Evolutionary conservation across 2,329 filamentous ascomycete genomes (phyloP), one percentile per base, ranked within the genome.

Genomic region (Diaporthe sp.): DNA sequence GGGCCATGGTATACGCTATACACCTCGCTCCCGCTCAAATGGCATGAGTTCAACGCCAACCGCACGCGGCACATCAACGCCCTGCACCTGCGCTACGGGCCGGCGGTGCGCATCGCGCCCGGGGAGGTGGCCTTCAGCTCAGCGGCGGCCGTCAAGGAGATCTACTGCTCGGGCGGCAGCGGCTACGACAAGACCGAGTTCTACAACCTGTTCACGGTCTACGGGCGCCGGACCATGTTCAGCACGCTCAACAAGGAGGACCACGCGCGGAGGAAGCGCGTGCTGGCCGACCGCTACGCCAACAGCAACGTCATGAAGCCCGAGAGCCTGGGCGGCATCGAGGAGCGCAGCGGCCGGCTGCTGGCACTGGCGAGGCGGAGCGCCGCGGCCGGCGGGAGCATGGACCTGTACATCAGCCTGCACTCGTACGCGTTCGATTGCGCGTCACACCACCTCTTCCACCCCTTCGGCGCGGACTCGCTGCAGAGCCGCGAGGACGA

Each of bases 371-470:
- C 91, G 76, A 81, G 83, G 39, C 84, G 84, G 42, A 86, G 87
- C 2, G 81, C 83, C 0, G 34, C 20, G 17, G 47, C 22, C n/a
- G 84, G 85, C 22, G 82, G 81, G 6, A 88, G 86, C 67, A 82
- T 92, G 5, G 92, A 94, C 82, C 83, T 93, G 15, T 94, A 92
- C 84, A 92, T 93, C 81, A 85, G 83, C 31, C 84, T 94, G 2
- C 92, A 94, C 77, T 89, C 92, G 37, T 94, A 92, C 80, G 92
- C 92, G 0, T 90, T 93, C 72, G 92, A 94, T 80, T 93, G 92
- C 79, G 88, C 91, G 39, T 92, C 92, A 0, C 90, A 93, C 79
- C 92, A 93, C 78, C 86, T 94, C n/a, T 93, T 94, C 80, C 90
- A 92, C 73, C 92, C 92, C 0, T 87, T 90, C 75, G 92, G 92